Evolutionary conservation across 1,284 basidiomycete species (phyloP), one percentile per base, ranked within the genome.

Genomic region (Coriolopsis trogii): DNA sequence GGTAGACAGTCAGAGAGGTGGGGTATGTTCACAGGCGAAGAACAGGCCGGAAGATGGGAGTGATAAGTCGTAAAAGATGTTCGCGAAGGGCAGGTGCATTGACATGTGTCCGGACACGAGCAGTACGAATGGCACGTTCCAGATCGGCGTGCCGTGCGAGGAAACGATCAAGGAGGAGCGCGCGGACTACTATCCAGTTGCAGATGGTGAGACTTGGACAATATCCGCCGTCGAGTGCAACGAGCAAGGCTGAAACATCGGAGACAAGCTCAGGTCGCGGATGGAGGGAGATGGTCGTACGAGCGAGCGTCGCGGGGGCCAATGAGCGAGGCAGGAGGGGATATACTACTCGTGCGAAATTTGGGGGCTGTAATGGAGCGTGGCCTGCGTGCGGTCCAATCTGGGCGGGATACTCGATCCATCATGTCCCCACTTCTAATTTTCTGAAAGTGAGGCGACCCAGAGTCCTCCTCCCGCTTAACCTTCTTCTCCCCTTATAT

Each of bases 381-480:
- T 45, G 41, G 48, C 50, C 25, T 33, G 44, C 41, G 36, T 41
- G 45, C 41, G 23, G 31, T 37, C 16, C n/a, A 38, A 40, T 52
- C 34, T 42, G 40, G 40, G 26, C 41, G 30, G 30, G 39, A 51
- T 41, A 45, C 13, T n/a, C 39, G 41, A 46, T 53, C 41, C 42
- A 55, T 52, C 41, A 60, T 59, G 46, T 45, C 61, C 61, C 59
- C 61, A 61, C 57, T 53, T 58, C 46, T 41, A 57, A 55, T 53
- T 59, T 56, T 52, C 29, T 43, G 46, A 57, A 60, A 58, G 57
- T 60, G 59, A 59, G 59, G 56, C 57, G 61, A 63, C 61, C 50
- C 41, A 25, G 30, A 33, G 29, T 46, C n/a, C 31, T 24, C 41
- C 28, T 31, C 48, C 50, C 56, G 49, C 51, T 44, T 46, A 56